phyloP scores from a whole-genome alignment of 805 yeast genomes.

The Helenozyma rhizophorensis region DNA sequence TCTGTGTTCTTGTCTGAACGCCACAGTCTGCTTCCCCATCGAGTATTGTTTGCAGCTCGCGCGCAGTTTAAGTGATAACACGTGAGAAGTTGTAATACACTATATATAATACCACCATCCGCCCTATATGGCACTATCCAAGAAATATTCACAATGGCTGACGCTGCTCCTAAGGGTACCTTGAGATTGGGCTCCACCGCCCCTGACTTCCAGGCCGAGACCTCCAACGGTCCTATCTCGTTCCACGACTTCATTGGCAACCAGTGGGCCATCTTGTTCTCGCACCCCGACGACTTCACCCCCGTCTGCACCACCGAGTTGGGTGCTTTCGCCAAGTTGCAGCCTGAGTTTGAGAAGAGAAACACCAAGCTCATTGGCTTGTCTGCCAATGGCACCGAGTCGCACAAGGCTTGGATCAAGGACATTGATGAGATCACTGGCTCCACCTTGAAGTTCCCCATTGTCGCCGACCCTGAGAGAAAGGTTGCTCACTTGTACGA shows the following conservation, averaged over 20 bases:
- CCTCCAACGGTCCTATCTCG: slow-evolving; percentile 77
- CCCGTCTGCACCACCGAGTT: slow-evolving; percentile 96
- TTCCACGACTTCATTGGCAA: slow-evolving; percentile 86
- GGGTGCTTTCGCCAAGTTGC: slow-evolving; percentile 87
- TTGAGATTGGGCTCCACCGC: slow-evolving; percentile 77
- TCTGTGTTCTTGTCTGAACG: too few relatives aligned
- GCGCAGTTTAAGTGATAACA: slow-evolving; percentile 6
- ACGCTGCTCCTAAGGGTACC: slow-evolving; percentile 17
- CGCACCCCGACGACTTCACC: slow-evolving; percentile 95
- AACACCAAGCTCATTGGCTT: slow-evolving; percentile 85
- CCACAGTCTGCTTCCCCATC: too few relatives aligned
- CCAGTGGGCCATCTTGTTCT: slow-evolving; percentile 83
- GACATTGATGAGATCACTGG: slow-evolving; percentile 88
- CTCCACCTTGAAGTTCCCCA: slow-evolving; percentile 77
- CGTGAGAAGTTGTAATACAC: slow-evolving; percentile 9
- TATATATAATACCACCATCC: too few relatives aligned
- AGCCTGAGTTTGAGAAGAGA: slow-evolving; percentile 84
- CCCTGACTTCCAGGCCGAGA: slow-evolving; percentile 81
- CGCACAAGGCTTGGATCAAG: slow-evolving; percentile 82
- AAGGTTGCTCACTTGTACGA: slow-evolving; percentile 81
- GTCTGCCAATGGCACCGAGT: slow-evolving; percentile 77
- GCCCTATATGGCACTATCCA: neutral
- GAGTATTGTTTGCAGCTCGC: too few relatives aligned
- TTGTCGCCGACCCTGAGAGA: slow-evolving; percentile 82
- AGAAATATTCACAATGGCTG: slow-evolving; percentile 7